Conservation (phyloP, 148 eudicot genomes). For the Nepenthes gracilis region DNA sequence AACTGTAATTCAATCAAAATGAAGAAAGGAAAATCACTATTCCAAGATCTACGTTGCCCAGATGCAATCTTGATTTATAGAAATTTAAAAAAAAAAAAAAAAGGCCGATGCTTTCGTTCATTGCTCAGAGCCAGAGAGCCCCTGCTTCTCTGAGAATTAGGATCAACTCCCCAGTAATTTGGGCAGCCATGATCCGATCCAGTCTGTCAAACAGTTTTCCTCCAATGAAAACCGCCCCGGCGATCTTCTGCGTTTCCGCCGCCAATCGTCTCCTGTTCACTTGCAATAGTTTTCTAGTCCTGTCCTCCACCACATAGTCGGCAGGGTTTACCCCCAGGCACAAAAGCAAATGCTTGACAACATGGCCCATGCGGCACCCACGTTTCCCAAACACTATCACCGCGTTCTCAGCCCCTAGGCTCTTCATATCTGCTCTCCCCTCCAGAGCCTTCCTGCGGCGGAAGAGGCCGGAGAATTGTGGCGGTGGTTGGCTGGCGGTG, state of each 20-base stretch:
- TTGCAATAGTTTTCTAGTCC: slow-evolving; percentile 14
- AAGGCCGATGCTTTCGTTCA: too few relatives aligned
- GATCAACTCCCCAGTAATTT: slow-evolving; percentile 75
- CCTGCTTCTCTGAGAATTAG: slow-evolving; percentile 62
- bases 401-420: slow-evolving; percentile 1
- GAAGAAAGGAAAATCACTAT: too few relatives aligned
- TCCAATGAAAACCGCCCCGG: slow-evolving; percentile 45
- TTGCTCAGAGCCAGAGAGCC: slow-evolving; percentile 62
- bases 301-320: slow-evolving; percentile 34
- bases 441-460: not conserved
- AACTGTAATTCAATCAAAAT: too few relatives aligned
- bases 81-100: too few relatives aligned
- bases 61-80: too few relatives aligned
- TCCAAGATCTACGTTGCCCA: too few relatives aligned
- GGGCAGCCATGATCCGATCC: slow-evolving; percentile 62
- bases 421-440: not conserved
- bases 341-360: not conserved
- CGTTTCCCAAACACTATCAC: slow-evolving; percentile 1
- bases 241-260: not conserved
- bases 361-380: not conserved
- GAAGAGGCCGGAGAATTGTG: too few relatives aligned
- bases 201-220: slow-evolving; percentile 70
- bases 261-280: slow-evolving; percentile 12
- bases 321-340: slow-evolving; percentile 6
- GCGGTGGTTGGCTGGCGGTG: not conserved